Conservation (phyloP, 2,329 filamentous ascomycete species). For the Pseudogymnoascus sp. region DNA sequence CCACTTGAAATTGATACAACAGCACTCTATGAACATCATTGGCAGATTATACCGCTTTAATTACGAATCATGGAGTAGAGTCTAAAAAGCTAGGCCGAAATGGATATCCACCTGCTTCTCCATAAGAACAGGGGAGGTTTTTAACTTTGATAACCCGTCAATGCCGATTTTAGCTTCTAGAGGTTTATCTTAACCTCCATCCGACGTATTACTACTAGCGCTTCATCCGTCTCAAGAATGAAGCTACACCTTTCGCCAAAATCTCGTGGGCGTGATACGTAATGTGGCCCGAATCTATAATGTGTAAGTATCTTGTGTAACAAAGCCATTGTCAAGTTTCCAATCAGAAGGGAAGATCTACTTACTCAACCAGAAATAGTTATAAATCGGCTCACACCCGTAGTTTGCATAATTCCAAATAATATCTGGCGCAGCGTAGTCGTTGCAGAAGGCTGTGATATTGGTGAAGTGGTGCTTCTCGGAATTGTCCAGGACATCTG, state of each 20-base stretch:
- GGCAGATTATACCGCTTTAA: neutral
- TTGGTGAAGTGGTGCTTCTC: constrained; percentile 36
- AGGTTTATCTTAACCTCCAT: neutral
- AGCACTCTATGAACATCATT: neutral
- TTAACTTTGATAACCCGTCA: neutral
- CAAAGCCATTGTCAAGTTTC: neutral
- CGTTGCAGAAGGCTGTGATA: constrained; percentile 36
- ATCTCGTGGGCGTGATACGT: constrained; percentile 34
- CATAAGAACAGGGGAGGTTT: neutral
- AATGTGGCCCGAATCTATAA: constrained; percentile 32
- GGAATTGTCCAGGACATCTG: constrained; percentile 34
- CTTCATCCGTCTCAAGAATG: constrained; percentile 17
- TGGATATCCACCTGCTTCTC: neutral
- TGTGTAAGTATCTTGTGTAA: neutral
- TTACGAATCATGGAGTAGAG: neutral
- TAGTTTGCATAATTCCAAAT: constrained; percentile 34
- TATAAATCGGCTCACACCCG: constrained; percentile 35
- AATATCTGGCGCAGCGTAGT: constrained; percentile 39
- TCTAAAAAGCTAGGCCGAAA: neutral
- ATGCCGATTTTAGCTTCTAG: neutral
- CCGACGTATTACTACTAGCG: neutral
- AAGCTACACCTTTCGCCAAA: constrained; percentile 25
- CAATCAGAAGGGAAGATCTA: neutral
- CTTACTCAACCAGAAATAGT: constrained; percentile 40
- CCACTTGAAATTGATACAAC: neutral